Evolutionary conservation across 805 yeast genomes (phyloP), one percentile per base, ranked within the genome.

Genomic region (Wickerhamomyces alni): DNA sequence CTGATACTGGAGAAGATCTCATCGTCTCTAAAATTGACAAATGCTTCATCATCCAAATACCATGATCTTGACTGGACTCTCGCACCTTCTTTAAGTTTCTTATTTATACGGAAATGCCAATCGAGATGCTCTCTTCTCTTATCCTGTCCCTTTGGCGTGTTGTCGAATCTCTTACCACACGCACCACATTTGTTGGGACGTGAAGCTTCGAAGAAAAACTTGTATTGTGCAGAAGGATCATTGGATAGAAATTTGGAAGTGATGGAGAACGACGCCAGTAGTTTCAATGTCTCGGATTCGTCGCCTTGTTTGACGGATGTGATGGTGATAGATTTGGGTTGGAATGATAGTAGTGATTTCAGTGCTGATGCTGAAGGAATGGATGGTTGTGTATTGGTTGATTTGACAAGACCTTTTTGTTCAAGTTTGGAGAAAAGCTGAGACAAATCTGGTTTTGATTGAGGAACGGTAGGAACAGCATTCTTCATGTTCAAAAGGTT

Each of bases 81-180:
- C 21, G 58, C 55, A 22, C 74, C 73, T 41, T 70, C 74, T 33
- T 77, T 75, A 35, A 85, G 67, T 52, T 83, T 80, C 57, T 86
- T 87, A 60, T 87, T 91, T 33, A 87, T 83, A 51, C 98, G 75
- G 67, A 87, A 88, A 66, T 91, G 98, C 97, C 97, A 91, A 61
- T 91, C 99, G 48, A 87, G 65, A 62, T 93, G 99, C 15, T 75
- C 69, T 37, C 80, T 75, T 42, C 74, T 74, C 35, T 63, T 62
- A 6, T 61, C 61, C 29, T 61, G 63, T 13, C 87, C 94, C 35
- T 69, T 74, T 2, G 61, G 65, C 27, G 80, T 75, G 38, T 74
- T 72, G 4, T 76, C 69, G 57, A 87, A 93, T 46, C 99, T 65
- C 58, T 86, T 86, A 18, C 97, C 94, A 65, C 99, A 93, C 16